phyloP scores from a whole-genome alignment of 495 filamentous ascomycete genomes.

The Penicillium cataractarum region DNA sequence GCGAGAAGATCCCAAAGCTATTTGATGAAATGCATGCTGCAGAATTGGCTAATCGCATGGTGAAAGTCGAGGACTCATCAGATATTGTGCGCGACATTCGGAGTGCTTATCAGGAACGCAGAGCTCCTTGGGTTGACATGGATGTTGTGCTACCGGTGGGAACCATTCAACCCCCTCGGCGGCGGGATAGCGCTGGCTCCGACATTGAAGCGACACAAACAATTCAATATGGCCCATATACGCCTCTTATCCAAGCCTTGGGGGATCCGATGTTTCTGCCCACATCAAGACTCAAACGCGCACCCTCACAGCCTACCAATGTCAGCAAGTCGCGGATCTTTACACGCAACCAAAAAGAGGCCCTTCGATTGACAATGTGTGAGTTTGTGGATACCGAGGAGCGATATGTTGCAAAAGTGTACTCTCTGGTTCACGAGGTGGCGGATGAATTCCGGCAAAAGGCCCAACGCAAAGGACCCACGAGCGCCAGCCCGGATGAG shows the following conservation, averaged over 20 bases:
- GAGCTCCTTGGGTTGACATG: conserved; percentile 80
- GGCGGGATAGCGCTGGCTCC: conserved; percentile 40
- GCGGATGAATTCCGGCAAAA: conserved; percentile 72
- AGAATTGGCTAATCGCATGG: conserved; percentile 81
- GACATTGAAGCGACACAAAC: conserved; percentile 60
- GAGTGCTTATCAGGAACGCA: conserved; percentile 73
- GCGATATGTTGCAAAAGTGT: conserved; percentile 84
- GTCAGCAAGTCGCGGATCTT: conserved; percentile 73
- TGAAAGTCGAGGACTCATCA: conserved; percentile 70
- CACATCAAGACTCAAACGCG: conserved; percentile 81
- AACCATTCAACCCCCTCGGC: conserved; percentile 57
- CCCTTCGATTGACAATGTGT: conserved; percentile 83
- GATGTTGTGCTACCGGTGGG: conserved; percentile 83
- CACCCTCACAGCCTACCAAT: conserved; percentile 82
- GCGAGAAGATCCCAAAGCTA: conserved; percentile 57
- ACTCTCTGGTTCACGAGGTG: conserved; percentile 77
- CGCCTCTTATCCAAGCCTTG: conserved; percentile 71
- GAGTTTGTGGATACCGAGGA: conserved; percentile 94
- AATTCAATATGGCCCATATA: conserved; percentile 74
- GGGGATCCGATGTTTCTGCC: conserved; percentile 85
- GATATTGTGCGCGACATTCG: conserved; percentile 74
- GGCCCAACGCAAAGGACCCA: conserved; percentile 57
- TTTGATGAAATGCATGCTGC: conserved; percentile 95
- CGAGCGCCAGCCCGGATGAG: conserved; percentile 72
- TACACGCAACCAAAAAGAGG: conserved; percentile 78